Base-by-base conservation (phyloP, 2,329 filamentous ascomycete genomes). In the Zarea fungicola region DNA sequence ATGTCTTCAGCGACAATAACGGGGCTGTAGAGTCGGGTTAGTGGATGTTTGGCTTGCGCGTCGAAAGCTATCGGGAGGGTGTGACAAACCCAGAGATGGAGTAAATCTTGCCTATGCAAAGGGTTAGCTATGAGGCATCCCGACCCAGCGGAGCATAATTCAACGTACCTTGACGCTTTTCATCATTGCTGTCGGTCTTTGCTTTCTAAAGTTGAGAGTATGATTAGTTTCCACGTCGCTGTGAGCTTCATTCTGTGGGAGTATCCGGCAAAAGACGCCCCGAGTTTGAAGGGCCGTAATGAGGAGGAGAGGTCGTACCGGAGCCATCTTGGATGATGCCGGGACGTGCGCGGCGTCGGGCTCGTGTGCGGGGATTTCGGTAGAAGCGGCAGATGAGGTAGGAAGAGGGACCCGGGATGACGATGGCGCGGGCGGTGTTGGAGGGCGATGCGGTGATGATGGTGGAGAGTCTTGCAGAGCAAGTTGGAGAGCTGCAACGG, bases 1-100 rank as follows among this genome's bases (percentile, higher is more conserved):
- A 99, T 96, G 72, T 96, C 85, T 76, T 97, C 92, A 67, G 92
- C 93, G 60, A 99, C 81, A 62, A 99, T 85, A 77, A 99, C 93
- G 65, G 93, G 93, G 59, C 88, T 85, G 57, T 36, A 42, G 37
- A 41, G 48, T 22, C 22, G 26, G 42, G 56, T 74, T 61, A 74
- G 69, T 43, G 26, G 25, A 8, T 4, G 23, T 25, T 36, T 50
- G 50, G 35, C 37, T 37, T 41, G 42, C 42, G 16, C 44, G 14
- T 14, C 14, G n/a, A 7, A 44, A 42, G 36, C 22, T 29, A 28
- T 28, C 32, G 39, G 36, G 25, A 35, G 31, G 54, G 36, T n/a
- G 29, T 48, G 55, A 76, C 76, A 67, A 59, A 81, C 77, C 83
- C 84, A 56, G 77, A 80, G 58, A 81, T 69, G 64, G 77, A 81